Percentiles rank a stretch among this genome's conserved stretches.
phyloP scores from a whole-genome alignment of 1,139 yeast genomes.

The Yamadazyma triangularis region DNA sequence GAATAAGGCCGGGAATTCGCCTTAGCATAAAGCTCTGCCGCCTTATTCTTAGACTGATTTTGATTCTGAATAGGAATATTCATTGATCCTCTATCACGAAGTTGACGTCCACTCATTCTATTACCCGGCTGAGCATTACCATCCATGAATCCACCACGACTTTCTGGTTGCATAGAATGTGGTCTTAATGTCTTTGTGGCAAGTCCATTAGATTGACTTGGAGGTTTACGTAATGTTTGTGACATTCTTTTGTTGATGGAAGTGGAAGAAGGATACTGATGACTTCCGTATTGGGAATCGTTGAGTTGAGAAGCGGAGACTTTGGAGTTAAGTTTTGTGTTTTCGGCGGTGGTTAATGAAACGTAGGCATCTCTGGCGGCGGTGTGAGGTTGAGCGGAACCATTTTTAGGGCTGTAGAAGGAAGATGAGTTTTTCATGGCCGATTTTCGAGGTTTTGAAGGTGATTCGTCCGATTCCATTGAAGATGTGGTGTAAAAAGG shows the following conservation, averaged over 20 bases:
- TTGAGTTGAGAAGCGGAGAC: slow-evolving; percentile 37
- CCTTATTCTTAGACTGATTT: slow-evolving; percentile 41
- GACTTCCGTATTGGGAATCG: slow-evolving; percentile 12
- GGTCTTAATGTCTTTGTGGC: slow-evolving; percentile 31
- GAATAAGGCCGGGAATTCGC: slow-evolving; percentile 44
- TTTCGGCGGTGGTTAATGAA: slow-evolving; percentile 71
- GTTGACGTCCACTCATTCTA: slow-evolving; percentile 29
- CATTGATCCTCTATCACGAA: slow-evolving; percentile 25
- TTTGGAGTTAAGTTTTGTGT: slow-evolving; percentile 67
- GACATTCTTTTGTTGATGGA: slow-evolving; percentile 25
- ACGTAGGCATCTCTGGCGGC: slow-evolving; percentile 62
- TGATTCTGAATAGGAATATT: slow-evolving; percentile 35
- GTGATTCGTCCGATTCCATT: slow-evolving; percentile 21
- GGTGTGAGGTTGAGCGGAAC: slow-evolving; percentile 8
- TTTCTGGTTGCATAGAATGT: slow-evolving; percentile 17
- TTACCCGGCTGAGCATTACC: neutral
- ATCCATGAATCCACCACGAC: neutral
- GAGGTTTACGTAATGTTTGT: slow-evolving; percentile 27
- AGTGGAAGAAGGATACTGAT: slow-evolving; percentile 12
- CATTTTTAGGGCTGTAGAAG: slow-evolving; percentile 7
- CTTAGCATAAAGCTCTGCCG: slow-evolving; percentile 47
- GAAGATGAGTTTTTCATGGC: slow-evolving; percentile 54
- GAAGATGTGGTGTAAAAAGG: slow-evolving; percentile 19
- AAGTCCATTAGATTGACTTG: slow-evolving; percentile 10
- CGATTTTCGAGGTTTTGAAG: slow-evolving; percentile 51